These are phyloP conservation scores for Plasmodium reichenowi DNA, from an alignment of 169 alveolate species.

Conservation along the genomic window DNA sequence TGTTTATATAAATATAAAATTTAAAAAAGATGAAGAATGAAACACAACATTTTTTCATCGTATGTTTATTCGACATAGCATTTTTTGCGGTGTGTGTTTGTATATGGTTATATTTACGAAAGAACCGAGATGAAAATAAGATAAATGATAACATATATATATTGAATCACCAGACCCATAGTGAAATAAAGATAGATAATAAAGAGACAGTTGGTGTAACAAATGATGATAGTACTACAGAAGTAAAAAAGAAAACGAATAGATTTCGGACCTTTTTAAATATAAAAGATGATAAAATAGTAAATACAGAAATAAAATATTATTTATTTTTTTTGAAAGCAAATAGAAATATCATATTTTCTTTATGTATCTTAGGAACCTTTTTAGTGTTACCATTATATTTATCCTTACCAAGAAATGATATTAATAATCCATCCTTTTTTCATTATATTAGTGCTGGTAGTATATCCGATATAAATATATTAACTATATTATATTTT, in stretches of 20 bases:
- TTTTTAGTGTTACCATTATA: conserved; percentile 68
- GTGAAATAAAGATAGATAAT: conserved; percentile 37
- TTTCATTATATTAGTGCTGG: conserved; percentile 76
- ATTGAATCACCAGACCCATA: conserved; percentile 16
- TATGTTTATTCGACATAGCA: conserved; percentile 54
- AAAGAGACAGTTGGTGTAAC: background rate
- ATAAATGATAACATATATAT: conserved; percentile 63
- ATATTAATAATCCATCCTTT: conserved; percentile 58
- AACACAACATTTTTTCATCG: conserved; percentile 47
- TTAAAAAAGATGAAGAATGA: conserved; percentile 51
- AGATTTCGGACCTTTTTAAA: conserved; percentile 63
- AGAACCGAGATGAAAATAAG: conserved; percentile 54
- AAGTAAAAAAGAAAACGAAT: conserved; percentile 1
- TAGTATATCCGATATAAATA: conserved; percentile 58
- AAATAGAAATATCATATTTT: conserved; percentile 67
- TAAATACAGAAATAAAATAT: conserved; percentile 75
- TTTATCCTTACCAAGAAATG: conserved; percentile 55
- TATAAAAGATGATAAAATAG: conserved; percentile 74
- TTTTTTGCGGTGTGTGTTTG: conserved; percentile 69
- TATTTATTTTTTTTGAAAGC: conserved; percentile 71
- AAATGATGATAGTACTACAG: conserved; percentile 16
- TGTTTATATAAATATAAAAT: too few relatives aligned
- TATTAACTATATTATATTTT: conserved; percentile 43
- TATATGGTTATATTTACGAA: conserved; percentile 59
- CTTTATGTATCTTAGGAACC: conserved; percentile 69